Evolutionary conservation across 2,329 filamentous ascomycete species (phyloP), one percentile per base, ranked within the genome.

Genomic region (Xylaria sp.): DNA sequence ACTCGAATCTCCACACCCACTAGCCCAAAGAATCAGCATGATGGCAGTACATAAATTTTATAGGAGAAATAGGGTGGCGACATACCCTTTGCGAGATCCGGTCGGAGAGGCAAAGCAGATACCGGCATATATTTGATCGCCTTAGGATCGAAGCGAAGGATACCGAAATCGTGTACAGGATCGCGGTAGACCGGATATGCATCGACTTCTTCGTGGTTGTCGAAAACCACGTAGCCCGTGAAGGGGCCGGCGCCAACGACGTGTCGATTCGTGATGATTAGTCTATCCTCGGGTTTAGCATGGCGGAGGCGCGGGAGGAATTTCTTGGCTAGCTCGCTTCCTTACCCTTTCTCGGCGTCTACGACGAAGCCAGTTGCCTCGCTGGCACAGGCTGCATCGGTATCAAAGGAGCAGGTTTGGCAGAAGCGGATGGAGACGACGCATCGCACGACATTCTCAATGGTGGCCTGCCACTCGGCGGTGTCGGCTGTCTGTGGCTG

Each of bases 361-460:
- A 99, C 96, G 18, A 99, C 94, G 79, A 99, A 99, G 8, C 96
- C 96, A 0, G 96, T 99, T 3, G 96, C 96, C 83, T 99, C 96
- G 77, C 94, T 98, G 20, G 94, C 94, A 80, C 97, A 87, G 7
- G 96, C 96, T 34, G 93, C 85, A 76, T 99, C 96, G n/a, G 96
- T 98, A 80, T 99, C 96, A 80, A 99, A 99, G 28, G 95, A 94
- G 80, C 93, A 97, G 0, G 96, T 98, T 85, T 98, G 94, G 80
- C 95, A 98, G 84, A 99, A 99, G 74, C 97, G 92, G 77, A 99
- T 98, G n/a, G 95, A 97, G 59, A 99, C 96, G 20, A 98, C 96
- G 75, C 94, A 97, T 79, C 92, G 91, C 63, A 99, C 94, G 2
- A 99, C 96, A 70, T 90, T 91, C 81, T 98, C 94, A 70, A 98